Conservation (phyloP, 2,329 filamentous ascomycete species). For the Claviceps sp. region DNA sequence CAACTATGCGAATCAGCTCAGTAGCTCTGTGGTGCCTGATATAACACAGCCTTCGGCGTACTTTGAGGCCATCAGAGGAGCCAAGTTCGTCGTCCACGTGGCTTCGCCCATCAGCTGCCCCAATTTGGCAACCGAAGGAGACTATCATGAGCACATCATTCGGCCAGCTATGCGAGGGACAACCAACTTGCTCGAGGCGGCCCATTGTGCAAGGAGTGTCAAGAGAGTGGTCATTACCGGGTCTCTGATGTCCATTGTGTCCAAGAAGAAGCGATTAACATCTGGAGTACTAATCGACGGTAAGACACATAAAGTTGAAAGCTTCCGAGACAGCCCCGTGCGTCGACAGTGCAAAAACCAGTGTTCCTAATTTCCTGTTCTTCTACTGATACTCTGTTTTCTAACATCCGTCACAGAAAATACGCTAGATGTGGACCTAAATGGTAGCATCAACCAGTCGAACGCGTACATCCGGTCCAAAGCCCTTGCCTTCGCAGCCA, state of each 20-base stretch:
- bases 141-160: not conserved
- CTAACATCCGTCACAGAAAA: not conserved
- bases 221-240: not conserved
- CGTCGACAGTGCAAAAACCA: not conserved
- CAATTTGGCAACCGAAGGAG: no score
- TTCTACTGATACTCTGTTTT: no score
- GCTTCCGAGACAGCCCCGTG: not conserved
- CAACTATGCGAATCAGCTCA: conserved; percentile 9
- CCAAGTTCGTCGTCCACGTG: conserved; percentile 23
- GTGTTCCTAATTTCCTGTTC: no score
- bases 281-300: not conserved
- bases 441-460: not conserved
- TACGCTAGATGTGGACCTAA: not conserved
- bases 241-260: not conserved
- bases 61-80: conserved; percentile 25
- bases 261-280: not conserved
- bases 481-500: not conserved
- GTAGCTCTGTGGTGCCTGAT: conserved; percentile 22
- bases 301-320: not conserved
- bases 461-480: not conserved
- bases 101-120: not conserved
- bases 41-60: conserved; percentile 23
- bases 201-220: not conserved
- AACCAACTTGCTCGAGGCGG: not conserved
- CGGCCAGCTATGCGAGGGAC: not conserved